Conservation (phyloP, 2,329 filamentous ascomycete species). For the Aspergillus puulaauensis region DNA sequence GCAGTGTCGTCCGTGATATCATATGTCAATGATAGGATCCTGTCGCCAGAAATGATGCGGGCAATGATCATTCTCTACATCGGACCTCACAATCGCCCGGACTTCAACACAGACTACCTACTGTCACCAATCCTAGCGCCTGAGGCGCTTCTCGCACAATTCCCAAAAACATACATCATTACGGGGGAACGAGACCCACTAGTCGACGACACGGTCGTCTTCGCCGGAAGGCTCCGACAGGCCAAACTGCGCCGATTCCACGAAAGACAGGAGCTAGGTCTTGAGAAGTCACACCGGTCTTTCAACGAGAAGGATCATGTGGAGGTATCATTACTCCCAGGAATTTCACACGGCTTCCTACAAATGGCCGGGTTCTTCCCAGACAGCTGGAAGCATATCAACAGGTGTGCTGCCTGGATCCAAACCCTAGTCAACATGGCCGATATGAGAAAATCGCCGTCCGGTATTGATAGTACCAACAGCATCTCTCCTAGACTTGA, state of each 20-base stretch:
- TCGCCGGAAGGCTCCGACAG: slow-evolving; percentile 82
- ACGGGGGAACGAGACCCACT: slow-evolving; percentile 94
- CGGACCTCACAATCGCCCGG: slow-evolving; percentile 86
- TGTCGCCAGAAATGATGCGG: slow-evolving; percentile 97
- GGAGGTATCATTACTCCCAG: slow-evolving; percentile 81
- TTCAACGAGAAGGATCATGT: slow-evolving; percentile 75
- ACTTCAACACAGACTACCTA: slow-evolving; percentile 88
- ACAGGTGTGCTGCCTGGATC: slow-evolving; percentile 78
- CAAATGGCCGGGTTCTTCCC: slow-evolving; percentile 88
- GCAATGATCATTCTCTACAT: slow-evolving; percentile 99
- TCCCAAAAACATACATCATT: slow-evolving; percentile 91
- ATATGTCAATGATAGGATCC: slow-evolving; percentile 92
- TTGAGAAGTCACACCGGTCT: slow-evolving; percentile 52
- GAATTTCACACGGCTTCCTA: slow-evolving; percentile 89
- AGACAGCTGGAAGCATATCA: slow-evolving; percentile 84
- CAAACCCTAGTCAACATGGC: slow-evolving; percentile 63
- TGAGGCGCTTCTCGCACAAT: slow-evolving; percentile 76
- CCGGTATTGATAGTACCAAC: slow-evolving; percentile 11
- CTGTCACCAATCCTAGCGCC: slow-evolving; percentile 88
- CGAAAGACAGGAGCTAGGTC: slow-evolving; percentile 56
- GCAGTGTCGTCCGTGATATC: slow-evolving; percentile 97
- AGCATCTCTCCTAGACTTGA: slow-evolving; percentile 10
- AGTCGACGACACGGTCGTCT: slow-evolving; percentile 95
- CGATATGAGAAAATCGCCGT: slow-evolving; percentile 21
- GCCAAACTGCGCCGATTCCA: slow-evolving; percentile 64